A percentile compares a stretch with the other conserved stretches of the same genome.
Conservation (phyloP, 768 basidiomycete species). For the Phaeotremella fagi region DNA sequence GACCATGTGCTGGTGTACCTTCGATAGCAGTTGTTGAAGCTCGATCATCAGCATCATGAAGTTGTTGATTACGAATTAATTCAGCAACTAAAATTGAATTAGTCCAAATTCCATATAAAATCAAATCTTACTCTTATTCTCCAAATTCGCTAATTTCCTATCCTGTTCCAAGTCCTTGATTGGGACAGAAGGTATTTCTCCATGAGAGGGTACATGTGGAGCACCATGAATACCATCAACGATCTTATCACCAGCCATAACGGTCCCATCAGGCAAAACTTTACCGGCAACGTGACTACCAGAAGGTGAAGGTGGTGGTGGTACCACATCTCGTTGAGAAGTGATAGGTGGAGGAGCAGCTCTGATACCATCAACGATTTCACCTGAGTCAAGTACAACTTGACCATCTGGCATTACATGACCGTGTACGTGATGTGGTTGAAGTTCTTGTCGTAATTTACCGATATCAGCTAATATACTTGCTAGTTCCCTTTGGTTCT, state of each 20-base stretch:
- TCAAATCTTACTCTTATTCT: conserved; percentile 41
- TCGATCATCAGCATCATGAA: neutral
- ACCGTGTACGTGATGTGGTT: conserved; percentile 37
- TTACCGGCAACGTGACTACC: conserved; percentile 28
- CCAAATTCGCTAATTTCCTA: conserved; percentile 32
- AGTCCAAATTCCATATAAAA: no score
- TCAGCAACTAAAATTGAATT: conserved; percentile 37
- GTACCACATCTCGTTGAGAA: conserved; percentile 23
- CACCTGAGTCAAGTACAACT: conserved; percentile 38
- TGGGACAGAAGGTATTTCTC: neutral
- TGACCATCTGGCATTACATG: conserved; percentile 40
- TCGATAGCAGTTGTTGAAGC: neutral
- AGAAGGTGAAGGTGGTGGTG: conserved; percentile 17
- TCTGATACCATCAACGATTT: conserved; percentile 36
- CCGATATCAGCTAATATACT: conserved; percentile 43
- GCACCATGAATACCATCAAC: conserved; percentile 40
- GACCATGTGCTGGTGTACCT: conserved; percentile 9
- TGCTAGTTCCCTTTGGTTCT: conserved; percentile 30
- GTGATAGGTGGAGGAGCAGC: conserved; percentile 26
- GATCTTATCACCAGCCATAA: conserved; percentile 37
- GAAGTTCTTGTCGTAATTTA: conserved; percentile 35
- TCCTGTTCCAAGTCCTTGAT: conserved; percentile 43
- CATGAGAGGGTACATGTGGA: conserved; percentile 1
- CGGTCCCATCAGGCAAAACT: conserved; percentile 39
- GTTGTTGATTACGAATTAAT: conserved; percentile 33